phyloP scores from a whole-genome alignment of 805 yeast genomes.

The Lipomyces anomalus region DNA sequence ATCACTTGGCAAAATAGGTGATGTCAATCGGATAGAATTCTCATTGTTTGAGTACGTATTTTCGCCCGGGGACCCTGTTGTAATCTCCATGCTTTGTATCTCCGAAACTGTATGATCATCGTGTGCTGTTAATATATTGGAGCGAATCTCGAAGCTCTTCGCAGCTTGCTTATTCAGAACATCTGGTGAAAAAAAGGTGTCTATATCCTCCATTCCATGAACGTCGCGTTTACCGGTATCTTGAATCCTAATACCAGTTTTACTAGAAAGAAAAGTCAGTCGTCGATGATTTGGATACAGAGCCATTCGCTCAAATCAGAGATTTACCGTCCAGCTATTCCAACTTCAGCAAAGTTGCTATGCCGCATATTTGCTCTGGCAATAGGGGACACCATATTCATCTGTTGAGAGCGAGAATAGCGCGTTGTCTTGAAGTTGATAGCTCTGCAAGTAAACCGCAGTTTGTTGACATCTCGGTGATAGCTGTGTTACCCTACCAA shows the following conservation, averaged over 20 bases:
- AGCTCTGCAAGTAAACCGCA: no score
- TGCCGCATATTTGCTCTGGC: slow-evolving; percentile 11
- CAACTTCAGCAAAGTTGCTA: slow-evolving; percentile 16
- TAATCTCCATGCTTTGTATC: slow-evolving; percentile 18
- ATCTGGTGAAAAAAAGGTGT: slow-evolving; percentile 25
- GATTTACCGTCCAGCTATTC: slow-evolving; percentile 19
- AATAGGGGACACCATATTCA: slow-evolving; percentile 10
- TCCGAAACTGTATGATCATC: slow-evolving; percentile 10
- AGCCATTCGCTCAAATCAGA: not conserved
- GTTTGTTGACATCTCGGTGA: not conserved
- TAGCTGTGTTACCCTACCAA: slow-evolving; percentile 11
- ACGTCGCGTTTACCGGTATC: slow-evolving; percentile 26
- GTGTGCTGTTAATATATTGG: not conserved
- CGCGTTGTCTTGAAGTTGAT: no score
- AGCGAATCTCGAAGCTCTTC: not conserved
- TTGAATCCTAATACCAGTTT: slow-evolving; percentile 25
- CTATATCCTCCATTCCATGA: slow-evolving; percentile 26
- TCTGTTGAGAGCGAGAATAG: not conserved
- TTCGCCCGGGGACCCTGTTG: slow-evolving; percentile 2
- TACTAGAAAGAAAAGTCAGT: slow-evolving; percentile 10
- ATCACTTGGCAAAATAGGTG: slow-evolving; percentile 4
- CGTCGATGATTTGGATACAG: not conserved
- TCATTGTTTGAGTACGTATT: not conserved
- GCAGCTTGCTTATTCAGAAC: no score
- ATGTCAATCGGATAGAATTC: not conserved